These are phyloP conservation scores for Parastagonospora avenae DNA, from an alignment of 2,329 filamentous ascomycete genomes.

Conservation along the genomic window DNA sequence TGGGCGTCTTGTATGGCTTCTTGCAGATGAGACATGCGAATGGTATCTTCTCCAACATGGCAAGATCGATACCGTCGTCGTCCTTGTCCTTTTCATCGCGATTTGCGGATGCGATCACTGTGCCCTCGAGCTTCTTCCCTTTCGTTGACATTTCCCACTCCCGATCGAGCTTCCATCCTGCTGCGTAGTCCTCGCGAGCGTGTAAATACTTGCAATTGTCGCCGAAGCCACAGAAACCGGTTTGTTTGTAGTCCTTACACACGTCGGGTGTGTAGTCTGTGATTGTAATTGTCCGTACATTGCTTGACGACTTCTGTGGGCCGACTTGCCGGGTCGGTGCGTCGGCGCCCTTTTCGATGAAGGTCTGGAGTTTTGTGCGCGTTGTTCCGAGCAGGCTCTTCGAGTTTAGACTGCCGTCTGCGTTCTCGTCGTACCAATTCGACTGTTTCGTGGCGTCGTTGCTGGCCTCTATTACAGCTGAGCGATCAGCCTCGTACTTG, in stretches of 20 bases:
- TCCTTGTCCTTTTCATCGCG: conserved; percentile 49
- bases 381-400: conserved; percentile 67
- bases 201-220: conserved; percentile 85
- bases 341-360: conserved; percentile 82
- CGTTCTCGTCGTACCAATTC: conserved; percentile 87
- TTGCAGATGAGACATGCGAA: conserved; percentile 90
- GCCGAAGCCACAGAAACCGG: conserved; percentile 67
- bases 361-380: conserved; percentile 52
- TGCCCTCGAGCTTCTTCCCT: conserved; percentile 57
- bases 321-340: conserved; percentile 73
- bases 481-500: conserved; percentile 66
- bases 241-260: conserved; percentile 93
- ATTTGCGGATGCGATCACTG: conserved; percentile 63
- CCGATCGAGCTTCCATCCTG: conserved; percentile 92
- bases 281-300: conserved; percentile 87
- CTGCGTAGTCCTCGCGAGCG: conserved; percentile 77
- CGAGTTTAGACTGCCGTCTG: conserved; percentile 54
- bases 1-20: conserved; percentile 75
- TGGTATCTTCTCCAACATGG: conserved; percentile 79
- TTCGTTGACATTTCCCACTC: conserved; percentile 91
- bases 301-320: conserved; percentile 85
- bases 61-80: conserved; percentile 66
- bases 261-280: conserved; percentile 92
- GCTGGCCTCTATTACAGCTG: conserved; percentile 65
- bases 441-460: conserved; percentile 90